A percentile compares a stretch with the other conserved stretches of the same genome.
Conservation (phyloP, 768 basidiomycete species). For the Podaxis sp. region DNA sequence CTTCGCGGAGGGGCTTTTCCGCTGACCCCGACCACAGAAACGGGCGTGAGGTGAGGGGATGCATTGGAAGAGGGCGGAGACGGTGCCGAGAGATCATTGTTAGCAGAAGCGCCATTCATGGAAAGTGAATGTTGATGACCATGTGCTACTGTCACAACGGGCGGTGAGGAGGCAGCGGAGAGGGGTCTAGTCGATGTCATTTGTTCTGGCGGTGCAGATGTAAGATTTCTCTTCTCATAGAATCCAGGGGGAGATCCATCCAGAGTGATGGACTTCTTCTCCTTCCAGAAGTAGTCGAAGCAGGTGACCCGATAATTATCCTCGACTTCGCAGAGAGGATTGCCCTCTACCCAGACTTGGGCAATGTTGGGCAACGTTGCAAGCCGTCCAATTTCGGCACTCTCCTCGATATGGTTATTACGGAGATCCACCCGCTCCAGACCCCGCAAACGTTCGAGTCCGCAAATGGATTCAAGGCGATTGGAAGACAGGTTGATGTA, state of each 20-base stretch:
- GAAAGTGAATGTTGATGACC: slow-evolving; percentile 22
- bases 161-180: slow-evolving; percentile 52
- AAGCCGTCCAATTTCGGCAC: slow-evolving; percentile 79
- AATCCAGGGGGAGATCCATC: slow-evolving; percentile 71
- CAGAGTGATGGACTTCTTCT: slow-evolving; percentile 72
- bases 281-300: slow-evolving; percentile 81
- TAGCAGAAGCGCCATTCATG: background rate
- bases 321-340: slow-evolving; percentile 72
- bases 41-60: slow-evolving; percentile 40
- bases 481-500: slow-evolving; percentile 81
- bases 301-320: slow-evolving; percentile 73
- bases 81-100: slow-evolving; percentile 2
- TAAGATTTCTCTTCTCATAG: slow-evolving; percentile 64
- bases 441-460: slow-evolving; percentile 82
- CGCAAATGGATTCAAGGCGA: slow-evolving; percentile 91
- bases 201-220: slow-evolving; percentile 44
- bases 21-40: slow-evolving; percentile 27
- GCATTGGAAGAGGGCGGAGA: slow-evolving; percentile 35
- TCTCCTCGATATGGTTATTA: slow-evolving; percentile 74
- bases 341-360: slow-evolving; percentile 82
- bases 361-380: slow-evolving; percentile 73
- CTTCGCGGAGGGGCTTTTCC: slow-evolving; percentile 45
- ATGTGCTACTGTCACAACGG: slow-evolving; percentile 53
- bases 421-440: slow-evolving; percentile 86
- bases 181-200: slow-evolving; percentile 44